Base-by-base conservation (phyloP, 2,329 filamentous ascomycete species). In the Calycina herbarum region DNA sequence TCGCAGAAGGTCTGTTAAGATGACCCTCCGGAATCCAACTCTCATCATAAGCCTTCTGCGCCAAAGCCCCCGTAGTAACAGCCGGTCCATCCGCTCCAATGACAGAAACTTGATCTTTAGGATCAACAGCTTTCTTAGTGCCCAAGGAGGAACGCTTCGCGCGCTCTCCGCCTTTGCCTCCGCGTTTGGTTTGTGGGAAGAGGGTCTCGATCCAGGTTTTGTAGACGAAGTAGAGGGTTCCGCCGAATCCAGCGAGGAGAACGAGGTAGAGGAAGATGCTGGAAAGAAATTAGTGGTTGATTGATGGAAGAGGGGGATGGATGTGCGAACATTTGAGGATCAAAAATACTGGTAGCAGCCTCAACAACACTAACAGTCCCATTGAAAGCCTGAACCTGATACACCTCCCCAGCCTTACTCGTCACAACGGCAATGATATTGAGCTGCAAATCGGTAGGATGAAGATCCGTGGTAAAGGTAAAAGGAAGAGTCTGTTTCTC, bases 241-340 rank as follows among this genome's bases (percentile, higher is more conserved):
- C 93, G 70, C 81, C 87, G 77, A 96, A 96, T 69, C 85, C 86
- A 68, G 85, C 89, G 63, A 89, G 83, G 73, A 99, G 90, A 83
- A 98, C 89, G 77, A 97, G 84, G 84, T 98, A 98, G 69, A 99
- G 88, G 88, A 99, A 99, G 82, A 98, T 93, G 77, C 95, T 98
- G 69, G 17, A 57, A 57, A 71, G 62, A 35, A 61, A 57, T 68
- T 68, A 74, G 64, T 64, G 68, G 63, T 60, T 65, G 35, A 48
- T 24, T 42, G n/a, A 24, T 3, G 20, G 42, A 17, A 20, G 2
- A 3, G 57, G 57, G n/a, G 20, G 6, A 11, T 24, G 6, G 45
- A 5, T 10, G 10, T 42, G 79, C 89, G 80, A 84, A 98, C 94
- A 97, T 94, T 80, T 97, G 94, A 68, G 94, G 94, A 77, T 98